A percentile compares a stretch with the other conserved stretches of the same genome.
Evolutionary conservation across 441 rosid species (phyloP).

Genomic region (Pelargonium citronellum): DNA sequence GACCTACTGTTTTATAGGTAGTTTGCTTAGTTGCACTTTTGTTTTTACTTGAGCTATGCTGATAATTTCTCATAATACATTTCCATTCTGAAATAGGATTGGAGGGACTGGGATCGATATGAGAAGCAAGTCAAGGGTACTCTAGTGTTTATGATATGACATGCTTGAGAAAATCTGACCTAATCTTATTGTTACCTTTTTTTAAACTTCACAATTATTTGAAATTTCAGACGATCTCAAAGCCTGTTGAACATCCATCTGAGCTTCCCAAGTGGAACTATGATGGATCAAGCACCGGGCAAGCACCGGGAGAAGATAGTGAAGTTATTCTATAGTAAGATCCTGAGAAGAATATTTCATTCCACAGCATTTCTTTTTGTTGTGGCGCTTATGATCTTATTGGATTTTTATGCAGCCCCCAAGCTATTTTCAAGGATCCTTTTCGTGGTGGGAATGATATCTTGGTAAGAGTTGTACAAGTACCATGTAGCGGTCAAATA

Average conservation of each 20-base stretch:
- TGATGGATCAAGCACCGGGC: slow-evolving; percentile 97
- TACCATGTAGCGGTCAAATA: background rate
- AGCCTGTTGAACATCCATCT: slow-evolving; percentile 82
- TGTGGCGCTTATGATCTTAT: slow-evolving; percentile 16
- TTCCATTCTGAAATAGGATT: slow-evolving; percentile 54
- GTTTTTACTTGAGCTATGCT: background rate
- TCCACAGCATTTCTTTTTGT: slow-evolving; percentile 6
- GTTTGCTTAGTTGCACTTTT: background rate
- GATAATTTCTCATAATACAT: background rate
- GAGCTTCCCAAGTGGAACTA: slow-evolving; percentile 98
- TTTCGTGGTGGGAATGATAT: slow-evolving; percentile 95
- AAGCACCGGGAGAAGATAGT: slow-evolving; percentile 97
- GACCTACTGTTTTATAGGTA: background rate
- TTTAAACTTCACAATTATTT: slow-evolving; percentile 14
- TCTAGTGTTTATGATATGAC: slow-evolving; percentile 14
- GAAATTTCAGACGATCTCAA: slow-evolving; percentile 53
- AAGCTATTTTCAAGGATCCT: slow-evolving; percentile 90
- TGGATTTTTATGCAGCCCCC: slow-evolving; percentile 56
- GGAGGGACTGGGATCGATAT: slow-evolving; percentile 81
- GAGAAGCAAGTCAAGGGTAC: slow-evolving; percentile 94
- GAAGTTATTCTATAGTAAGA: slow-evolving; percentile 96
- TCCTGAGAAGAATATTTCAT: slow-evolving; percentile 9
- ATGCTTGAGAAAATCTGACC: background rate
- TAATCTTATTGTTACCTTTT: slow-evolving; percentile 6
- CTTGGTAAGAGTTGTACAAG: slow-evolving; percentile 50